Conservation (phyloP, 768 basidiomycete species). For the Xerocomus potaroensis region DNA sequence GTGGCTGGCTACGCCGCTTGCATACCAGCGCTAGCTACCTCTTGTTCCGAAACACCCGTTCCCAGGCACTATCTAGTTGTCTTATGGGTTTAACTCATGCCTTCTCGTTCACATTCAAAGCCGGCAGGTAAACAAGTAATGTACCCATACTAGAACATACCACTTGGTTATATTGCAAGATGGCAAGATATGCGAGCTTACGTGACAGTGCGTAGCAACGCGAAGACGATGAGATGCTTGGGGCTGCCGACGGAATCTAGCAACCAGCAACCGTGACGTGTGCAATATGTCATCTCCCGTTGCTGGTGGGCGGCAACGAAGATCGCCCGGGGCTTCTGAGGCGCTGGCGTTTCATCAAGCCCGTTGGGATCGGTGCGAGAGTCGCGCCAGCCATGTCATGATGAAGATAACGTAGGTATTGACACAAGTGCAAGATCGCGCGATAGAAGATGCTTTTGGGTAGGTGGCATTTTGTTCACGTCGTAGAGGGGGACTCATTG, state of each 20-base stretch:
- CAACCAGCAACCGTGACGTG: not conserved
- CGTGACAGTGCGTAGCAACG: not conserved
- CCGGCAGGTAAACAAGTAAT: too few species aligned
- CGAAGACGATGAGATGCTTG: too few species aligned
- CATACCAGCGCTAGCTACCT: too few species aligned
- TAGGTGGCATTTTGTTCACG: not conserved
- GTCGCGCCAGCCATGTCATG: not conserved
- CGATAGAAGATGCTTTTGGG: not conserved
- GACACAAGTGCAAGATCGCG: not conserved
- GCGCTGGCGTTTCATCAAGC: conserved; percentile 6
- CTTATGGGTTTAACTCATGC: too few species aligned
- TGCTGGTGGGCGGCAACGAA: conserved; percentile 1
- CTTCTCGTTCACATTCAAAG: too few species aligned
- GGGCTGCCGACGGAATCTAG: conserved; percentile 1
- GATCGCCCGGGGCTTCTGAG: conserved; percentile 3
- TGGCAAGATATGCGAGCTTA: not conserved
- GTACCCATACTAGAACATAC: too few species aligned
- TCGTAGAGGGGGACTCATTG: not conserved
- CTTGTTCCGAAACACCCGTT: too few species aligned
- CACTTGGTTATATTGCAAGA: not conserved
- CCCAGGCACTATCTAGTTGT: too few species aligned
- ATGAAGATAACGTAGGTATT: conserved; percentile 1
- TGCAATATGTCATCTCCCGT: not conserved
- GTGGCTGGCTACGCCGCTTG: too few species aligned
- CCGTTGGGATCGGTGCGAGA: not conserved